These are phyloP conservation scores for Hymenoscyphus salicellus DNA, from an alignment of 2,329 filamentous ascomycete genomes.

Conservation along the genomic window DNA sequence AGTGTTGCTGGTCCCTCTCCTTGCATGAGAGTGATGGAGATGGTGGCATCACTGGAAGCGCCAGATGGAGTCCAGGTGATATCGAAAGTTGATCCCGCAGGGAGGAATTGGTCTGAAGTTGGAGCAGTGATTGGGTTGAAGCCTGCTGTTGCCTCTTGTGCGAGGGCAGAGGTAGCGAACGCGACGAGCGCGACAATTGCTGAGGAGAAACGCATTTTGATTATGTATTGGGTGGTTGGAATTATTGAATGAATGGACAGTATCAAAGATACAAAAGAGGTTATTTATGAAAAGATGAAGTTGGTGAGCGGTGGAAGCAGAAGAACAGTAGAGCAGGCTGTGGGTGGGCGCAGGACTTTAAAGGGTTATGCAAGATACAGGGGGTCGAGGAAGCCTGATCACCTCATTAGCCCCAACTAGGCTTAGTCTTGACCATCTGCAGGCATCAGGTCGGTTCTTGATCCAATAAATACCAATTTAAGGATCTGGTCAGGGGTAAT, in stretches of 20 bases:
- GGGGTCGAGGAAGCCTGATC: background rate
- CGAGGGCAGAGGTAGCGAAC: conserved; percentile 38
- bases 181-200: conserved; percentile 30
- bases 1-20: conserved; percentile 48
- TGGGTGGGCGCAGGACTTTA: conserved; percentile 6
- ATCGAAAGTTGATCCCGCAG: conserved; percentile 48
- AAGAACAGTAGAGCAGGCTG: conserved; percentile 2
- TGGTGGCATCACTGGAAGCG: conserved; percentile 42
- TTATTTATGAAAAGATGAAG: conserved; percentile 4
- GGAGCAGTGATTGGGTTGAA: conserved; percentile 56
- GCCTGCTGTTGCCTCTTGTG: conserved; percentile 47
- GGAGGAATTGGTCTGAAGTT: conserved; percentile 41
- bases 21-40: conserved; percentile 55
- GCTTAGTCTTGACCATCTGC: background rate
- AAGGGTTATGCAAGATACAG: conserved; percentile 6
- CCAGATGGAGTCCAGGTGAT: conserved; percentile 54
- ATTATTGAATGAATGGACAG: conserved; percentile 30
- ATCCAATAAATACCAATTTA: background rate
- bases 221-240: conserved; percentile 1
- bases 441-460: background rate
- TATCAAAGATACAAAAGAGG: conserved; percentile 31
- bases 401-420: background rate
- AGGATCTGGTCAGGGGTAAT: background rate
- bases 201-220: conserved; percentile 32
- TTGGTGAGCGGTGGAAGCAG: background rate